Conservation (phyloP, 495 filamentous ascomycete species). For the Podospora comata region DNA sequence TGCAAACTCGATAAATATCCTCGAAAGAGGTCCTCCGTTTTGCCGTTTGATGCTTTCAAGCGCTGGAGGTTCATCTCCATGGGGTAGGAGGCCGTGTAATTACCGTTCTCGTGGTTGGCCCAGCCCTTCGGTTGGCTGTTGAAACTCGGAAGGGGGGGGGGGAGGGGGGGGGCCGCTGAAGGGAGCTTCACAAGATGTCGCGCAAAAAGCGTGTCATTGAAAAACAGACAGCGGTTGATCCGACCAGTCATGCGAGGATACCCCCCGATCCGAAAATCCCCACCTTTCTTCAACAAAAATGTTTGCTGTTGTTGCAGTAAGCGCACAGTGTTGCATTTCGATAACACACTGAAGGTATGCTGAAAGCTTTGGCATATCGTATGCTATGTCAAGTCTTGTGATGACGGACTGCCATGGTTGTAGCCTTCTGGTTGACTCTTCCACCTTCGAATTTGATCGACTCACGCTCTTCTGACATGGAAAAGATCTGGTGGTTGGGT, state of each 20-base stretch:
- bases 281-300: constrained; percentile 10
- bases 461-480: background rate
- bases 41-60: background rate
- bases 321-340: constrained; percentile 6
- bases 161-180: background rate
- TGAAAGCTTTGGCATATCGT: no score
- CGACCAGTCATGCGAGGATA: constrained; percentile 19
- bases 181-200: background rate
- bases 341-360: background rate
- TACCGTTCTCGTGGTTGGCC: constrained; percentile 1
- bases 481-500: constrained; percentile 7
- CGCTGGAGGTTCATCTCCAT: background rate
- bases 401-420: background rate
- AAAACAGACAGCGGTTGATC: constrained; percentile 14
- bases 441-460: background rate
- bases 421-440: background rate
- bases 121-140: constrained; percentile 5
- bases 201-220: constrained; percentile 4
- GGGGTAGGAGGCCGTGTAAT: background rate
- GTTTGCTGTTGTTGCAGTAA: constrained; percentile 4
- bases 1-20: background rate
- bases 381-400: no score
- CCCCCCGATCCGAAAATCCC: constrained; percentile 8
- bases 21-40: background rate
- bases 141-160: background rate